These are phyloP conservation scores for Mortierella alpina DNA, from an alignment of 192 early-diverging fungal genomes.

Conservation along the genomic window DNA sequence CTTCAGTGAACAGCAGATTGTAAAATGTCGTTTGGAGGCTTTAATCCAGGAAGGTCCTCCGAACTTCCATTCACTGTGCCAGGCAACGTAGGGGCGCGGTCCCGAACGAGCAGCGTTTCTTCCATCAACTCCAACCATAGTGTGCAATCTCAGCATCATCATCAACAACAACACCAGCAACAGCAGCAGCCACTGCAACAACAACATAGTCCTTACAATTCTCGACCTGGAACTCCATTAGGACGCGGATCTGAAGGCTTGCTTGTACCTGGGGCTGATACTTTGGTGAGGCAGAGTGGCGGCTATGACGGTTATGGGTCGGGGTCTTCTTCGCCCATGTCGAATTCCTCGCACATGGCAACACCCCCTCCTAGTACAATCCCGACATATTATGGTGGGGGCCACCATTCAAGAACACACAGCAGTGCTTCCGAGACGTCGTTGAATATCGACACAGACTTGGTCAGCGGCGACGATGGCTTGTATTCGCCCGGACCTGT, in stretches of 20 bases:
- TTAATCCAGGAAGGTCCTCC: conserved; percentile 35
- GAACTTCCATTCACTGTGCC: conserved; percentile 40
- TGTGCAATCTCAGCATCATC: not conserved
- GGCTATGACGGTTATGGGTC: conserved; percentile 36
- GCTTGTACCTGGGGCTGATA: not conserved
- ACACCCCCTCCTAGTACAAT: conserved; percentile 24
- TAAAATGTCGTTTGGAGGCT: conserved; percentile 47
- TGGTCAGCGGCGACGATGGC: conserved; percentile 9
- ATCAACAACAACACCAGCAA: conserved; percentile 23
- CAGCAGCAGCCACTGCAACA: conserved; percentile 12
- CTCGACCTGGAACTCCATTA: conserved; percentile 33
- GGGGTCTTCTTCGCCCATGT: conserved; percentile 19
- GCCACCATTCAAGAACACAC: conserved; percentile 26
- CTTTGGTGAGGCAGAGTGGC: not conserved
- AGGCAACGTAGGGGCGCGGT: conserved; percentile 13
- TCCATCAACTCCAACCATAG: conserved; percentile 42
- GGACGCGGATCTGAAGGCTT: conserved; percentile 12
- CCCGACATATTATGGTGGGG: conserved; percentile 19
- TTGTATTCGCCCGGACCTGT: conserved; percentile 24
- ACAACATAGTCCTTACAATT: conserved; percentile 31
- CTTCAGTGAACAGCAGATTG: not conserved
- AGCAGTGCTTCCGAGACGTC: conserved; percentile 49
- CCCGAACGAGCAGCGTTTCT: conserved; percentile 37
- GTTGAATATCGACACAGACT: conserved; percentile 32
- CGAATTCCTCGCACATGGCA: conserved; percentile 14